phyloP scores from a whole-genome alignment of 2,329 filamentous ascomycete genomes.

The Fusarium albosuccineum region DNA sequence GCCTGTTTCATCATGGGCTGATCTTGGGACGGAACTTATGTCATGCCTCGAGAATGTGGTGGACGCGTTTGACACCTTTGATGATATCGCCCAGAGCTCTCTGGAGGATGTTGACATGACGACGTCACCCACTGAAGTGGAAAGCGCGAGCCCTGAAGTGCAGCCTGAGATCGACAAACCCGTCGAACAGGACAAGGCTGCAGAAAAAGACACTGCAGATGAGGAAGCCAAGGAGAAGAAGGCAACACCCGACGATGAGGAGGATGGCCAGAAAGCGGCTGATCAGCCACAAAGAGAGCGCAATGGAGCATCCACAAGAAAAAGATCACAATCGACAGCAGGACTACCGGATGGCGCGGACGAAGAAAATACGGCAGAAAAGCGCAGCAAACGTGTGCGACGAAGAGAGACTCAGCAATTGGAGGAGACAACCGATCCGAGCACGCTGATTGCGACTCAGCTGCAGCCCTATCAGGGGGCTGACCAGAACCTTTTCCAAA shows the following conservation, averaged over 20 bases:
- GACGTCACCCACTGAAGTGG: slow-evolving; percentile 29
- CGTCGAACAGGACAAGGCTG: slow-evolving; percentile 7
- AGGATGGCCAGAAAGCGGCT: slow-evolving; percentile 45
- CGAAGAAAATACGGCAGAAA: slow-evolving; percentile 69
- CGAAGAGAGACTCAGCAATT: slow-evolving; percentile 65
- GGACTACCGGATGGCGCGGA: slow-evolving; percentile 68
- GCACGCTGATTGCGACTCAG: slow-evolving; percentile 65
- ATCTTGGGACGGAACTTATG: slow-evolving; percentile 52
- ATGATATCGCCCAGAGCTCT: slow-evolving; percentile 44
- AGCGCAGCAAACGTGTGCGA: slow-evolving; percentile 75
- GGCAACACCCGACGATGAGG: slow-evolving; percentile 35
- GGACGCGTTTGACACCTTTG: slow-evolving; percentile 49
- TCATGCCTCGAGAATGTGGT: slow-evolving; percentile 48
- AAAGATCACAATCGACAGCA: slow-evolving; percentile 73
- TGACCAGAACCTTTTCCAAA: slow-evolving; percentile 68
- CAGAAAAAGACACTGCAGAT: slow-evolving; percentile 18
- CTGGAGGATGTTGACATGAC: slow-evolving; percentile 45
- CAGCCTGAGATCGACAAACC: slow-evolving; percentile 23
- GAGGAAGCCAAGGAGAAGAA: slow-evolving; percentile 39
- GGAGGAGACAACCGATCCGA: slow-evolving; percentile 67
- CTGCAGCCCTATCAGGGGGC: slow-evolving; percentile 69
- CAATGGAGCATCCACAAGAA: slow-evolving; percentile 62
- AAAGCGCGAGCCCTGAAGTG: slow-evolving; percentile 29
- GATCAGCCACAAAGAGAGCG: slow-evolving; percentile 51
- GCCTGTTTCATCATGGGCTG: slow-evolving; percentile 49